Evolutionary conservation across 345 rosid genomes (phyloP), one percentile per base, ranked within the genome.

Genomic region (Murraya koenigii): DNA sequence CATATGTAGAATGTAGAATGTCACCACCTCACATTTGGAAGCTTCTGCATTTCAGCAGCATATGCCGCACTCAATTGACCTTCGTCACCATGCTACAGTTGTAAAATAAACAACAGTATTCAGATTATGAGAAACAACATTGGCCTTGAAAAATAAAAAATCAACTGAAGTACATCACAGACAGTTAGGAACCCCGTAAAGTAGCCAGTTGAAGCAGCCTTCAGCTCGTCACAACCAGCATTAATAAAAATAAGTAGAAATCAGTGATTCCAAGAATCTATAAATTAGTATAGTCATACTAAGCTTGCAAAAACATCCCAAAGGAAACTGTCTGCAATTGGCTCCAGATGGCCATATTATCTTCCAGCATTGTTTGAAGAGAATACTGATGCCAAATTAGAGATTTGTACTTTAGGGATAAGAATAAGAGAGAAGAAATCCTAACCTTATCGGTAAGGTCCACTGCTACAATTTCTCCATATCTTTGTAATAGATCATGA

Each of bases 1-100:
- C 52, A 65, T 26, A 72, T 49, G 66, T 26, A 67, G 69, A 80
- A 66, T 25, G 67, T 72, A 77, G 80, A 78, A 66, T 77, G 83
- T 85, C 92, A 95, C 98, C 92, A 95, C 99, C 99, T 95, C 88
- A 90, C 94, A 82, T 88, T 80, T 77, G 91, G 90, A 89, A 92
- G 87, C 92, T 80, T 93, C 78, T 88, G 86, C 89, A 90, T 85
- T 86, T 95, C 96, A 55, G 88, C 82, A 75, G 94, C 93, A 84
- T 86, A 95, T 71, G 96, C 96, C 6, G 88, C 84, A 81, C 92
- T 90, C 80, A 95, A 74, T 75, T 80, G 87, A 83, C 99, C 99
- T 87, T 95, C 99, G 81, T 83, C 96, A 80, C 99, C 99, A 80
- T 89, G 90, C 99, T 95, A 81, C 77, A 74, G 77, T 25, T 61